Conservation (phyloP, 495 filamentous ascomycete genomes). For the Trichoderma asperelloides region DNA sequence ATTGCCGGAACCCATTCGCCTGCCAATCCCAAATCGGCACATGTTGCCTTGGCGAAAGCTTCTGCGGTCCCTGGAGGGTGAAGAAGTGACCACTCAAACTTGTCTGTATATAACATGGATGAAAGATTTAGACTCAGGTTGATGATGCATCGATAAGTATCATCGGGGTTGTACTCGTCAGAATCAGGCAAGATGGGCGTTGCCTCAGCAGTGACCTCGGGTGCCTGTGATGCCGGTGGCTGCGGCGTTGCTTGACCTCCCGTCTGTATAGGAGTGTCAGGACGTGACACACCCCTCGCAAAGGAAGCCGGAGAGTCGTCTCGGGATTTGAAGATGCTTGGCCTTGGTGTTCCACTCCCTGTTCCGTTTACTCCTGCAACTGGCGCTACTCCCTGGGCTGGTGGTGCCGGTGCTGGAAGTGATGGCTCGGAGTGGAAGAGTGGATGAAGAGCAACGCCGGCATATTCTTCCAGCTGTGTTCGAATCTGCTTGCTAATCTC, state of each 20-base stretch:
- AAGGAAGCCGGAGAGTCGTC: constrained; percentile 35
- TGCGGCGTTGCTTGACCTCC: constrained; percentile 10
- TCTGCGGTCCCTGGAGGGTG: constrained; percentile 89
- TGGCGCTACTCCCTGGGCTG: constrained; percentile 22
- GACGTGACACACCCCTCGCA: constrained; percentile 26
- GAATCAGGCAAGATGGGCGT: constrained; percentile 38
- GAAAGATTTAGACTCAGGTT: constrained; percentile 86
- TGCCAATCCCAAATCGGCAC: constrained; percentile 77
- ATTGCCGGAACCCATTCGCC: constrained; percentile 94
- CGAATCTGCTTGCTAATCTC: constrained; percentile 91
- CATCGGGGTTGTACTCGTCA: constrained; percentile 69
- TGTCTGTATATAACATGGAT: constrained; percentile 89
- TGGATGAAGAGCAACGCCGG: constrained; percentile 86
- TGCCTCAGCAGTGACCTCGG: constrained; percentile 44
- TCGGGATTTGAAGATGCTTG: constrained; percentile 10
- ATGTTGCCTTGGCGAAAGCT: constrained; percentile 83
- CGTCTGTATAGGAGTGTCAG: constrained; percentile 35
- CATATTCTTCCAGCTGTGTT: constrained; percentile 91
- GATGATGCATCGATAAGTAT: constrained; percentile 86
- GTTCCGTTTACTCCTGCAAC: constrained; percentile 15
- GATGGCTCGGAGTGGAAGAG: constrained; percentile 61
- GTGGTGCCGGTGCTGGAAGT: constrained; percentile 21
- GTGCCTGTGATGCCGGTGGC: constrained; percentile 6
- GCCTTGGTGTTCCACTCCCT: constrained; percentile 28
- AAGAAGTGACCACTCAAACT: constrained; percentile 95